A percentile compares a stretch with the other conserved stretches of the same genome.
Evolutionary conservation across 2,329 filamentous ascomycete species (phyloP).

Genomic region (Monosporascus ibericus): DNA sequence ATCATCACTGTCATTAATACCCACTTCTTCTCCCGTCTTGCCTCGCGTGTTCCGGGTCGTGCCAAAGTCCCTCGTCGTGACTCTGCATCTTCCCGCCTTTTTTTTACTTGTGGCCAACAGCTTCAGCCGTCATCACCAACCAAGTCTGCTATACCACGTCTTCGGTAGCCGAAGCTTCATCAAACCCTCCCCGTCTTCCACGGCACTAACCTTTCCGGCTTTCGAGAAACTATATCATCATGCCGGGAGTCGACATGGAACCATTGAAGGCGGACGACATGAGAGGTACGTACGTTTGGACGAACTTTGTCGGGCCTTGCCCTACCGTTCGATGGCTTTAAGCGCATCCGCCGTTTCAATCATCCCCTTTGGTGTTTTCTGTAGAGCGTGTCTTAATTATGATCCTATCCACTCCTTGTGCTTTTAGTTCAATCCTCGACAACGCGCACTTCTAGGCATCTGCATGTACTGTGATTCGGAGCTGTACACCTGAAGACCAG

Average conservation of each 20-base stretch:
- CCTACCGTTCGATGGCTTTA: too few species aligned
- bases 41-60: neutral
- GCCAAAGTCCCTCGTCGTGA: neutral
- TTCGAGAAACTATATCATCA: constrained; percentile 10
- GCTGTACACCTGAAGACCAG: constrained; percentile 1
- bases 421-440: neutral
- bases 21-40: neutral
- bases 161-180: neutral
- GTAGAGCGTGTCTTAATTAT: neutral
- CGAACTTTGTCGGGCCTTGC: too few species aligned
- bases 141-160: neutral
- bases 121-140: neutral
- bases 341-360: neutral
- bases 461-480: neutral
- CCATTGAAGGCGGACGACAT: constrained; percentile 30
- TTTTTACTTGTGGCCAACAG: neutral
- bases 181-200: neutral
- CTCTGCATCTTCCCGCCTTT: neutral
- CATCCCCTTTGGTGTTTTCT: neutral
- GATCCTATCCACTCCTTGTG: neutral
- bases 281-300: constrained; percentile 26
- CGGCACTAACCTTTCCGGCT: neutral
- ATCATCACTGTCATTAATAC: neutral
- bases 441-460: too few species aligned
- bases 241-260: constrained; percentile 29